Conservation (phyloP, 2,329 filamentous ascomycete species). For the Aspergillus cejpii region DNA sequence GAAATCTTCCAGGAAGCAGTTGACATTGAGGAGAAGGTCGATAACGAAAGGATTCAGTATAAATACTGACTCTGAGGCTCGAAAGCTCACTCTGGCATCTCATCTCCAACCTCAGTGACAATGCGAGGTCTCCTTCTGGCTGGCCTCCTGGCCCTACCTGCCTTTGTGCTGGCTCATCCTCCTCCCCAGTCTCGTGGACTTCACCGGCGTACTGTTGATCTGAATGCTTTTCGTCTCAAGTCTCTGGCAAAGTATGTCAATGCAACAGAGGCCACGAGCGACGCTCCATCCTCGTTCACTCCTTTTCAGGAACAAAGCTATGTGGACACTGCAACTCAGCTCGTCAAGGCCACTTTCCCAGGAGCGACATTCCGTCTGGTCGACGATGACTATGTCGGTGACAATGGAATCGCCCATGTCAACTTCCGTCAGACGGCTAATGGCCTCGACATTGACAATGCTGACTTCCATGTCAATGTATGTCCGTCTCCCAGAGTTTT, state of each 20-base stretch:
- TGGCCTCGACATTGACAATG: slow-evolving; percentile 15
- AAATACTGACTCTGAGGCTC: neutral
- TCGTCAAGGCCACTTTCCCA: slow-evolving; percentile 4
- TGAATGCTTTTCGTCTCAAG: slow-evolving; percentile 6
- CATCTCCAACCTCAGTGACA: neutral
- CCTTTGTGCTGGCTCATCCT: slow-evolving; percentile 4
- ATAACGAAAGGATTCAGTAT: neutral
- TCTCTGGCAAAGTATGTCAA: slow-evolving; percentile 4
- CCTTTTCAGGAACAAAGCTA: slow-evolving; percentile 4
- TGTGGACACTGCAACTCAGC: slow-evolving; percentile 4
- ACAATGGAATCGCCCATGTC: slow-evolving; percentile 14
- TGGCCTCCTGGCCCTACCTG: slow-evolving; percentile 6
- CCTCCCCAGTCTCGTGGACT: neutral
- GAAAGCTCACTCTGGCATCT: neutral
- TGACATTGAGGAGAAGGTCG: neutral
- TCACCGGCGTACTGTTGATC: slow-evolving; percentile 5
- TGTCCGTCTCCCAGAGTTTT: neutral
- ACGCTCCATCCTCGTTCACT: neutral
- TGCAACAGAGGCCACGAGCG: neutral
- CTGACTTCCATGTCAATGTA: slow-evolving; percentile 16
- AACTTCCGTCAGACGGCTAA: slow-evolving; percentile 12
- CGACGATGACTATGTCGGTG: slow-evolving; percentile 13
- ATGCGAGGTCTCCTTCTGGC: slow-evolving; percentile 7
- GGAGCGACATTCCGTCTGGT: slow-evolving; percentile 9
- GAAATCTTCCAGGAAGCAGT: no score